phyloP scores from a whole-genome alignment of 179 eudicot genomes.

The Beta lomatogona region DNA sequence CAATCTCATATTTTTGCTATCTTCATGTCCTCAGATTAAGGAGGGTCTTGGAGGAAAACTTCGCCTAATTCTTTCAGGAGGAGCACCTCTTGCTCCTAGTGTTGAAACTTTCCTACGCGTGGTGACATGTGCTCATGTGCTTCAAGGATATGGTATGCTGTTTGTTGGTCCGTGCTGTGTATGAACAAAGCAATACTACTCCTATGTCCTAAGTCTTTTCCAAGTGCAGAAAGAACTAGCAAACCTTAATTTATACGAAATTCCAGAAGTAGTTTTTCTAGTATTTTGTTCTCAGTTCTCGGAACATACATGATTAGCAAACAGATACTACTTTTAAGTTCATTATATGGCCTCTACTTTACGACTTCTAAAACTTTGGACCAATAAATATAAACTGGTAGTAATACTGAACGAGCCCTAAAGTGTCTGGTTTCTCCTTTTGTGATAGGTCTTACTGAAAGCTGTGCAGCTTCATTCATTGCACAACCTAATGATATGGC shows the following conservation, averaged over 20 bases:
- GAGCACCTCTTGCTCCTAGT: slow-evolving; percentile 83
- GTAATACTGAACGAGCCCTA: background rate
- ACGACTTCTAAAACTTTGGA: no score
- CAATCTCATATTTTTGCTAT: slow-evolving; percentile 1
- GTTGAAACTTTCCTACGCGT: slow-evolving; percentile 85
- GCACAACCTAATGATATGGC: slow-evolving; percentile 68
- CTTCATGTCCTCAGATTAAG: slow-evolving; percentile 54
- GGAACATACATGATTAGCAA: no score
- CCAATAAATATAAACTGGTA: no score
- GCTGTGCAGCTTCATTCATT: slow-evolving; percentile 88
- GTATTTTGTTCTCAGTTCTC: no score
- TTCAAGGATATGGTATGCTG: slow-evolving; percentile 87
- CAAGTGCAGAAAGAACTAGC: background rate
- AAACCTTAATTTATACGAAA: background rate
- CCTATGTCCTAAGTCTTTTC: background rate
- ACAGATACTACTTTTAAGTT: no score
- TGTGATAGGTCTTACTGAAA: slow-evolving; percentile 81
- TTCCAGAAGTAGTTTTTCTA: background rate
- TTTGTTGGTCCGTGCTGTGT: background rate
- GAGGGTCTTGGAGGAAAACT: slow-evolving; percentile 91
- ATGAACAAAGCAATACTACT: background rate
- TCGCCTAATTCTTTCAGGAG: slow-evolving; percentile 89
- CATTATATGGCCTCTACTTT: no score
- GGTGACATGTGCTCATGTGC: slow-evolving; percentile 83
- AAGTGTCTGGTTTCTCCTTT: background rate